Evolutionary conservation across 2,329 filamentous ascomycete species (phyloP).

Genomic region (Calonectria honghensis): DNA sequence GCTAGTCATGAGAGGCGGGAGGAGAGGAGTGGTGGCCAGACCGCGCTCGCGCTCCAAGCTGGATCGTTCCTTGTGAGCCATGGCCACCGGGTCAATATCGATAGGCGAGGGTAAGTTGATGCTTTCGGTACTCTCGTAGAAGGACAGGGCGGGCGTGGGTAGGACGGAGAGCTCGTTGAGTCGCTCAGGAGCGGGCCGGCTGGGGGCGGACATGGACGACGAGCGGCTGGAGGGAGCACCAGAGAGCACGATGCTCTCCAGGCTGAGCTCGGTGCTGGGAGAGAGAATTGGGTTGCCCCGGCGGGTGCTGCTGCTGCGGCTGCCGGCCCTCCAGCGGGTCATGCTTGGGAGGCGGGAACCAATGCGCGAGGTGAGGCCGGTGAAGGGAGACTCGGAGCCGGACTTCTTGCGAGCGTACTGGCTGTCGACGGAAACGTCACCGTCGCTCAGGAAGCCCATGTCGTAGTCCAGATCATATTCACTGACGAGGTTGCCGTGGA

Average conservation of each 20-base stretch:
- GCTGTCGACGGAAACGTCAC: conserved; percentile 70
- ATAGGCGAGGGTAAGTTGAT: conserved; percentile 69
- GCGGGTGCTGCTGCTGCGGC: conserved; percentile 55
- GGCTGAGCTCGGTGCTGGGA: conserved; percentile 87
- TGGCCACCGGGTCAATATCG: conserved; percentile 52
- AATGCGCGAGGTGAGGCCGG: conserved; percentile 79
- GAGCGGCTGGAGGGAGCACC: conserved; percentile 83
- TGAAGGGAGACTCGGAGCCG: conserved; percentile 75
- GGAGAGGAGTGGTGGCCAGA: conserved; percentile 86
- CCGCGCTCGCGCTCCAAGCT: conserved; percentile 75
- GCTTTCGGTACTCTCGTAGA: conserved; percentile 76
- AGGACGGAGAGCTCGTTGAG: conserved; percentile 72
- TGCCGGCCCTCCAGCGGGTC: conserved; percentile 69
- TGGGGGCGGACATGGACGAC: conserved; percentile 82
- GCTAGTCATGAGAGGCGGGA: conserved; percentile 86
- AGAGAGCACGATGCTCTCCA: conserved; percentile 83
- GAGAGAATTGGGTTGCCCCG: conserved; percentile 67
- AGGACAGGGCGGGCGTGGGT: conserved; percentile 78
- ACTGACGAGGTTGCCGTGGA: conserved; percentile 61
- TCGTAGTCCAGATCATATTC: conserved; percentile 77
- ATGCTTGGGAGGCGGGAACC: conserved; percentile 76
- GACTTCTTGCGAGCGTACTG: conserved; percentile 70
- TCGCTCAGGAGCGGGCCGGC: conserved; percentile 66
- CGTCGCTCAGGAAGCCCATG: conserved; percentile 79
- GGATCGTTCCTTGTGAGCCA: conserved; percentile 61